phyloP scores from a whole-genome alignment of 805 yeast species.

The Cyberlindnera maritima region DNA sequence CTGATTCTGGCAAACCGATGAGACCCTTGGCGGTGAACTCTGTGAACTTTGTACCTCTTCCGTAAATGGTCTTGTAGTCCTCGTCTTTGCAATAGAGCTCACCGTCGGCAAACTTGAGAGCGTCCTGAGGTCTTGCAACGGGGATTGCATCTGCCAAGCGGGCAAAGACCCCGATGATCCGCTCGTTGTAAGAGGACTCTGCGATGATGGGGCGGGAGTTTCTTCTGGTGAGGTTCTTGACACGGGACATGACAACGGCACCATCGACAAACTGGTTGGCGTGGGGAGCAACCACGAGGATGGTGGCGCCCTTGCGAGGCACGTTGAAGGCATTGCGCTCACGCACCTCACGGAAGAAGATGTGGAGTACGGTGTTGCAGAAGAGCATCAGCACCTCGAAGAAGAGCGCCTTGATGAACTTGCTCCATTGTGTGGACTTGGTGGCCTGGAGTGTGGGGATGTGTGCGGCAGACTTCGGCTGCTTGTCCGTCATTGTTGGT shows the following conservation, averaged over 20 bases:
- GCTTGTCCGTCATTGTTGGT: background rate
- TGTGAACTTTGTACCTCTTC: slow-evolving; percentile 65
- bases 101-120: slow-evolving; percentile 66
- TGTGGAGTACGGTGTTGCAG: slow-evolving; percentile 25
- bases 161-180: slow-evolving; percentile 73
- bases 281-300: slow-evolving; percentile 79
- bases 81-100: slow-evolving; percentile 52
- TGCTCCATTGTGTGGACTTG: background rate
- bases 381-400: slow-evolving; percentile 22
- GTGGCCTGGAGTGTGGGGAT: slow-evolving; percentile 13
- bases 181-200: slow-evolving; percentile 61
- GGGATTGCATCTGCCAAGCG: slow-evolving; percentile 77
- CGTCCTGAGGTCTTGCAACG: slow-evolving; percentile 89
- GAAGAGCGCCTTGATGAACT: slow-evolving; percentile 15
- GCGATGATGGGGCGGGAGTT: slow-evolving; percentile 81
- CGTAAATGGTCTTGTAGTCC: slow-evolving; percentile 49
- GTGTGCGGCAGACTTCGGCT: slow-evolving; percentile 8
- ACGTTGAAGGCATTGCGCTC: slow-evolving; percentile 67
- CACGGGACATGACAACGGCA: slow-evolving; percentile 73
- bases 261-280: slow-evolving; percentile 88
- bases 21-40: slow-evolving; percentile 59
- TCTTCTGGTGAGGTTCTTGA: slow-evolving; percentile 59
- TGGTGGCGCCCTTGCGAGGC: slow-evolving; percentile 63
- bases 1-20: slow-evolving; percentile 70
- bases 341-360: slow-evolving; percentile 70